Evolutionary conservation across 2,329 filamentous ascomycete species (phyloP).

Genomic region (Paramyrothecium sp.): DNA sequence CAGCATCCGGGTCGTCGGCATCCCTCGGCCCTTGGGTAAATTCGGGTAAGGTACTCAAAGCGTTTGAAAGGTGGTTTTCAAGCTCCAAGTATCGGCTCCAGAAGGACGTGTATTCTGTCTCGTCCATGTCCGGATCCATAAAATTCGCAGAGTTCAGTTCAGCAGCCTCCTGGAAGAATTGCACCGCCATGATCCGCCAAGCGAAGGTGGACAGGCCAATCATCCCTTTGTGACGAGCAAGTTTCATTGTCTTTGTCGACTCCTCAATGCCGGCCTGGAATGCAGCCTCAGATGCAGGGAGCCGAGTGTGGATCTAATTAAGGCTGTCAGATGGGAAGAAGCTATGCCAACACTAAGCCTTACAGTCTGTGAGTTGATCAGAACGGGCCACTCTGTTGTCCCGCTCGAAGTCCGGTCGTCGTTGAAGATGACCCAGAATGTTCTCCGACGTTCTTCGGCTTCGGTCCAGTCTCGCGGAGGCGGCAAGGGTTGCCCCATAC

Average conservation of each 20-base stretch:
- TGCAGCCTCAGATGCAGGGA: constrained; percentile 73
- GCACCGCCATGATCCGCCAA: constrained; percentile 67
- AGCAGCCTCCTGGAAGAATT: constrained; percentile 76
- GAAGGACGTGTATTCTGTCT: constrained; percentile 47
- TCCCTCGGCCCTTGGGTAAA: constrained; percentile 66
- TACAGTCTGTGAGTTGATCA: constrained; percentile 54
- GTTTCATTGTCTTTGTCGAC: constrained; percentile 56
- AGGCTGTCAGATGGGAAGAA: accelerated
- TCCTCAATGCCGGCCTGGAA: constrained; percentile 65
- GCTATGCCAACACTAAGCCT: not conserved
- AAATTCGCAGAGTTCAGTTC: constrained; percentile 68
- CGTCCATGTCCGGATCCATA: constrained; percentile 52
- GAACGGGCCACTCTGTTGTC: constrained; percentile 84
- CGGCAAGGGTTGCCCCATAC: constrained; percentile 25
- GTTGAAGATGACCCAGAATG: constrained; percentile 79
- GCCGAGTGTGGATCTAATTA: constrained; percentile 63
- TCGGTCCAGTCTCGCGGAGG: constrained; percentile 77
- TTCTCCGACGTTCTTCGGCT: constrained; percentile 65
- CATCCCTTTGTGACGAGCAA: constrained; percentile 54
- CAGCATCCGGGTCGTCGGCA: constrained; percentile 64
- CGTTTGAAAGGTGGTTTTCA: constrained; percentile 72
- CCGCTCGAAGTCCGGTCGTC: constrained; percentile 79
- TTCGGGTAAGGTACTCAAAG: constrained; percentile 71
- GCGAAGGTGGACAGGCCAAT: constrained; percentile 62
- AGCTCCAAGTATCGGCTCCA: constrained; percentile 79